These are phyloP conservation scores for Lophiotrema nucula DNA, from an alignment of 495 filamentous ascomycete genomes.

Conservation along the genomic window DNA sequence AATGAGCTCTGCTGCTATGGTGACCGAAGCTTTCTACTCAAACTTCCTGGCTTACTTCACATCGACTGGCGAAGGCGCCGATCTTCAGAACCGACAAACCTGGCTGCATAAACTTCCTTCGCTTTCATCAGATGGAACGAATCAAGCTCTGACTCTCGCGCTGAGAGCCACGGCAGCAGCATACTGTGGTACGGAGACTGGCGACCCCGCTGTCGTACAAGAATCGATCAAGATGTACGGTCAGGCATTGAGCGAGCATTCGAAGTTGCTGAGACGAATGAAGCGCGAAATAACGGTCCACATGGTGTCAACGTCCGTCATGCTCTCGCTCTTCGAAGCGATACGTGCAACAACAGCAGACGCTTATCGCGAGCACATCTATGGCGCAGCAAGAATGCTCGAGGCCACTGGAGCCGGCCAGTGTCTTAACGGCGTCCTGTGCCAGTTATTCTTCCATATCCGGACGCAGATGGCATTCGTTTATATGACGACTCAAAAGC, in stretches of 20 bases:
- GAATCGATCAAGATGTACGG: constrained; percentile 11
- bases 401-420: constrained; percentile 16
- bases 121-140: constrained; percentile 8
- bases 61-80: constrained; percentile 1
- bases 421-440: constrained; percentile 9
- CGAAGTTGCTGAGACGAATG: not conserved
- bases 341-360: constrained; percentile 12
- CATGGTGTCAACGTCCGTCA: constrained; percentile 16
- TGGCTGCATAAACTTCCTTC: constrained; percentile 13
- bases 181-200: constrained; percentile 8
- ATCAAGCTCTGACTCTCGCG: constrained; percentile 6
- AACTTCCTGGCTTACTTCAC: constrained; percentile 19
- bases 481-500: constrained; percentile 14
- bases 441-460: constrained; percentile 21
- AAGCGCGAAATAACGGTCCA: constrained; percentile 6
- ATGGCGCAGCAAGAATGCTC: constrained; percentile 19
- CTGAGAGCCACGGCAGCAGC: constrained; percentile 1
- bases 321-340: constrained; percentile 14
- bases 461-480: constrained; percentile 23
- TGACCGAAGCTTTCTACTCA: constrained; percentile 10
- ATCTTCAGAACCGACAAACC: constrained; percentile 1
- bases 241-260: constrained; percentile 8
- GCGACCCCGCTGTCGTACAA: constrained; percentile 1
- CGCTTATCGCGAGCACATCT: constrained; percentile 15
- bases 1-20: not conserved